Evolutionary conservation across 2,329 filamentous ascomycete genomes (phyloP), one percentile per base, ranked within the genome.

Genomic region (Domatiomyces globalis): DNA sequence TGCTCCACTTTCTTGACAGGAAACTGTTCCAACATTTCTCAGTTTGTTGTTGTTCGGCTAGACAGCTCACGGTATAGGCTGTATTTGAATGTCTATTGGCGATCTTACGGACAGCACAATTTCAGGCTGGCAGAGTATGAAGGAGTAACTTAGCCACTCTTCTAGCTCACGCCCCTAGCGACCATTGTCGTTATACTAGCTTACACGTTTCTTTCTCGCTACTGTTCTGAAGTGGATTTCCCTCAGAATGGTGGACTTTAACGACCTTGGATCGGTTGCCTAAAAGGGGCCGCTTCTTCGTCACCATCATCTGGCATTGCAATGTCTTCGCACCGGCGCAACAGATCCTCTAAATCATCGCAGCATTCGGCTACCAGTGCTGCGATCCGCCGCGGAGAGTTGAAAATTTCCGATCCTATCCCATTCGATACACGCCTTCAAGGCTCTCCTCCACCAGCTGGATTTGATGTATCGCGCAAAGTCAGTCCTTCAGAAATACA

Each of bases 381-480:
- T 22, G 57, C 63, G 42, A 50, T 61, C 22, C 60, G 59, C 20
- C 56, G 61, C 39, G 60, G 59, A 25, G 61, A 65, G 43, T 51
- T 66, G 51, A 64, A 63, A 52, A 64, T 65, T 49, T 65, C 63
- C 10, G 58, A 62, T 43, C 62, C 62, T 17, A 54, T 63, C 45
- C 58, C 61, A 49, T 58, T 54, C 47, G 51, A 53, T 29, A 49
- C 52, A 17, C 49, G 44, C 10, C 46, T 46, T 60, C 45, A 49
- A 20, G 46, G 25, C 22, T 56, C 49, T 27, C 25, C 36, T 18
- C n/a, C n/a, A 15, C 27, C 54, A 8, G 49, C 33, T 7, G 33
- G 10, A 39, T 39, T 39, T 39, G 15, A 15, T 39, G 33, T 15
- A 39, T 25, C 19, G 10, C 10, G 20, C 8, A 8, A 25, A 18